Base-by-base conservation (phyloP, 805 yeast genomes). In the Saturnispora kantuleensis region DNA sequence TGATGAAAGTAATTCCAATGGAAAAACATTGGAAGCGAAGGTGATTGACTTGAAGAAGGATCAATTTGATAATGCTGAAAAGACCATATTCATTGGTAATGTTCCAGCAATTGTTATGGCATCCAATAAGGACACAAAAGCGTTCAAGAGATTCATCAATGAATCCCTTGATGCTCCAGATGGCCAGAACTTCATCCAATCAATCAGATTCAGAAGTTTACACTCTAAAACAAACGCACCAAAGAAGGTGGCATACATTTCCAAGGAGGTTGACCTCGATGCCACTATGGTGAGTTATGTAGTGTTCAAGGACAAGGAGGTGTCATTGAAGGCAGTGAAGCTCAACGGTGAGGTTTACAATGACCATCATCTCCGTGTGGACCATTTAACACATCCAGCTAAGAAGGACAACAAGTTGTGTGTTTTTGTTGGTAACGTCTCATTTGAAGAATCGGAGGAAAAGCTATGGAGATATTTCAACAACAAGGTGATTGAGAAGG, bases 391-490 rank as follows among this genome's bases (percentile, higher is more conserved):
- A 0, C 95, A 88, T 60, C 97, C 98, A 16, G 70, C 87, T 12
- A 77, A 81, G 50, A 88, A 84, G 56, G 96, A 87, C 54, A 80
- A 82, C 62, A 83, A 80, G 58, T 74, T 88, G 47, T 80, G 90
- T 17, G 76, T 93, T 18, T 93, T 93, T 59, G 87, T 93, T 16
- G 99, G 99, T 28, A 90, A 93, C 62, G 69, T 93, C 50, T 95
- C 87, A 58, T 93, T 93, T 59, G 96, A 87, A 61, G 95, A 86
- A 60, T 75, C 75, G 47, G 99, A 93, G 63, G 98, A 93, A 61
- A 72, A 78, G 31, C 68, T 93, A 31, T 93, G 96, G 95, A 73
- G 69, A 44, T 86, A 81, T 60, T 93, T 93, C 66, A 70, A 69
- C 49, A 50, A 59, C 8, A 62, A 56, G 2, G 70, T 79, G 50